These are phyloP conservation scores for Chrysoporthe deuterocubensis DNA, from an alignment of 2,329 filamentous ascomycete genomes.

Conservation along the genomic window DNA sequence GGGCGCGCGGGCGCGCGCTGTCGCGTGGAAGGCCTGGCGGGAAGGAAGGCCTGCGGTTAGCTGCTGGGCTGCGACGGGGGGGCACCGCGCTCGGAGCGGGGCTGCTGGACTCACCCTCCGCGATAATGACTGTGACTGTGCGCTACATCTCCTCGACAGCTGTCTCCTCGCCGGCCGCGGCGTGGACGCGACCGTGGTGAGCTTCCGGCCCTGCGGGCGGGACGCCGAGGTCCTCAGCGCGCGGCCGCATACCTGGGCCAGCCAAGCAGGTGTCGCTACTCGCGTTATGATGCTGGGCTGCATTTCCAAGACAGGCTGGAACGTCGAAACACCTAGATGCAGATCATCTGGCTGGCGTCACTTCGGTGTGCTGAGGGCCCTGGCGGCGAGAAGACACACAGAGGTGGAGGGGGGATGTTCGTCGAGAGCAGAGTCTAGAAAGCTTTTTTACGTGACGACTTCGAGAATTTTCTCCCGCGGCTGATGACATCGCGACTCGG, in stretches of 20 bases:
- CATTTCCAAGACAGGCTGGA: slow-evolving; percentile 33
- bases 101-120: slow-evolving; percentile 22
- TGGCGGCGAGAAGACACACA: background rate
- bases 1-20: slow-evolving; percentile 52
- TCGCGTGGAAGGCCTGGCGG: slow-evolving; percentile 63
- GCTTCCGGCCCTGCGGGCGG: slow-evolving; percentile 29
- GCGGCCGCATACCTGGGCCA: slow-evolving; percentile 38
- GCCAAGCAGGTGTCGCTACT: slow-evolving; percentile 38
- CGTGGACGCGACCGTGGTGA: slow-evolving; percentile 31
- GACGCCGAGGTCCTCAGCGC: slow-evolving; percentile 33
- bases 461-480: slow-evolving; percentile 20
- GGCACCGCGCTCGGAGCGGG: too few relatives aligned
- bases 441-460: slow-evolving; percentile 16
- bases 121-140: slow-evolving; percentile 17
- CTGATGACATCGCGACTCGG: slow-evolving; percentile 22
- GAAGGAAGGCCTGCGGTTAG: background rate
- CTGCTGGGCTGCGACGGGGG: background rate
- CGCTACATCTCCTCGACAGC: slow-evolving; percentile 14
- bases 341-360: background rate
- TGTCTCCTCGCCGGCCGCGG: slow-evolving; percentile 27
- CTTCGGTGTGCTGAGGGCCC: background rate
- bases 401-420: background rate
- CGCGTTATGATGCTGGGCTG: slow-evolving; percentile 41
- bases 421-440: slow-evolving; percentile 11
- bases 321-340: slow-evolving; percentile 20